Conservation (phyloP, 768 basidiomycete genomes). For the Podaxis sp. region DNA sequence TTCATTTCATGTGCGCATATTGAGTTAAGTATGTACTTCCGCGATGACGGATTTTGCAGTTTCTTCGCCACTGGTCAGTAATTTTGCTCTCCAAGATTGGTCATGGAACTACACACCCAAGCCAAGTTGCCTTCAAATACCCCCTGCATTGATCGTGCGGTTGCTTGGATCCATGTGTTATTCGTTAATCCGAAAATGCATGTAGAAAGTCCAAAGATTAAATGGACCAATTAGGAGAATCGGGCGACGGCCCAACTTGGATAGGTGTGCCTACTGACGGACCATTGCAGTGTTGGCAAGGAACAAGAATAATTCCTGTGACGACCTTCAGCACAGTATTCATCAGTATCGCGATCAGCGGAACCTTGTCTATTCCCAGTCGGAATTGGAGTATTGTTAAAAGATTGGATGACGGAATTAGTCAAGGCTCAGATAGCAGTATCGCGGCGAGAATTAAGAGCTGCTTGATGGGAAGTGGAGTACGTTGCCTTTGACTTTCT, state of each 20-base stretch:
- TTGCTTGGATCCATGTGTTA: constrained; percentile 28
- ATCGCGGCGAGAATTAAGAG: constrained; percentile 33
- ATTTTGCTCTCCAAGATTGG: neutral
- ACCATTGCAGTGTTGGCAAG: constrained; percentile 10
- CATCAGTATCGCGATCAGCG: constrained; percentile 33
- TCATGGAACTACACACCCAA: constrained; percentile 12
- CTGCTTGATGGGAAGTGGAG: constrained; percentile 36
- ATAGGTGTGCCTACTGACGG: constrained; percentile 9
- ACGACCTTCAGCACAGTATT: neutral
- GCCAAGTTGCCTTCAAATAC: constrained; percentile 33
- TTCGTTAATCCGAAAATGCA: constrained; percentile 37
- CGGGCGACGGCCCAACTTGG: constrained; percentile 11
- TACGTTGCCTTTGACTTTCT: constrained; percentile 13
- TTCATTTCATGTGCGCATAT: neutral
- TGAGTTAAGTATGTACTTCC: constrained; percentile 21
- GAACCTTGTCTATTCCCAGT: constrained; percentile 37
- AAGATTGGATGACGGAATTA: constrained; percentile 39
- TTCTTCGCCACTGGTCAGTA: neutral
- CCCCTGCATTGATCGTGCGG: constrained; percentile 30
- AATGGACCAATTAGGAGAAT: constrained; percentile 31
- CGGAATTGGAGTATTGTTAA: constrained; percentile 25
- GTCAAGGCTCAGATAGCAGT: constrained; percentile 39
- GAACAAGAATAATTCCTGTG: constrained; percentile 11
- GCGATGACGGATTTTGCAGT: constrained; percentile 33
- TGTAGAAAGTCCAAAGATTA: constrained; percentile 34